phyloP scores from a whole-genome alignment of 345 rosid species.

The Eucalyptus regnans region DNA sequence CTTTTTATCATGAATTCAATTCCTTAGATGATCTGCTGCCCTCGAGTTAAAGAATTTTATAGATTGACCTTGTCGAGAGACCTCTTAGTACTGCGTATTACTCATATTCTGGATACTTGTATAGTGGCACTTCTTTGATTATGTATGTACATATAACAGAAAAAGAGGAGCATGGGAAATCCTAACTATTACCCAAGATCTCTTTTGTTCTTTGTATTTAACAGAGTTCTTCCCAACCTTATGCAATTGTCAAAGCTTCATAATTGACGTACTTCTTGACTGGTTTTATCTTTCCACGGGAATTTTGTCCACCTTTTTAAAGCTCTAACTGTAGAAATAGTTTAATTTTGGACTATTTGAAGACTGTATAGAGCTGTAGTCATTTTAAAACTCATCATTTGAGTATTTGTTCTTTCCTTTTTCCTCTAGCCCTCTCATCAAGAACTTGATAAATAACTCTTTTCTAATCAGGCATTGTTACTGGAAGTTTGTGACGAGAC shows the following conservation, averaged over 20 bases:
- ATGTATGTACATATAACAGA: not conserved
- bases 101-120: not conserved
- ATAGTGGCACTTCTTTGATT: not conserved
- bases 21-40: not conserved
- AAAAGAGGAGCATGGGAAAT: not conserved
- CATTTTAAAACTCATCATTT: not conserved
- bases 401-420: not conserved
- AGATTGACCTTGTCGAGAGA: not conserved
- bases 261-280: not conserved
- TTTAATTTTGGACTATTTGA: not conserved
- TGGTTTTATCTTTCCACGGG: not conserved
- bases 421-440: not conserved
- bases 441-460: not conserved
- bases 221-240: not conserved
- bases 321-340: not conserved
- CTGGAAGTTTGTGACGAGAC: slow-evolving; percentile 92
- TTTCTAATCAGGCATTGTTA: slow-evolving; percentile 44
- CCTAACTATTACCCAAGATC: not conserved
- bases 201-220: not conserved
- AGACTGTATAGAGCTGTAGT: not conserved
- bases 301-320: not conserved
- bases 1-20: not conserved
- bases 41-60: not conserved
- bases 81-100: not conserved
- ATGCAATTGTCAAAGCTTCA: not conserved